Evolutionary conservation across 805 yeast genomes (phyloP).

Genomic region (Saturnispora besseyi): DNA sequence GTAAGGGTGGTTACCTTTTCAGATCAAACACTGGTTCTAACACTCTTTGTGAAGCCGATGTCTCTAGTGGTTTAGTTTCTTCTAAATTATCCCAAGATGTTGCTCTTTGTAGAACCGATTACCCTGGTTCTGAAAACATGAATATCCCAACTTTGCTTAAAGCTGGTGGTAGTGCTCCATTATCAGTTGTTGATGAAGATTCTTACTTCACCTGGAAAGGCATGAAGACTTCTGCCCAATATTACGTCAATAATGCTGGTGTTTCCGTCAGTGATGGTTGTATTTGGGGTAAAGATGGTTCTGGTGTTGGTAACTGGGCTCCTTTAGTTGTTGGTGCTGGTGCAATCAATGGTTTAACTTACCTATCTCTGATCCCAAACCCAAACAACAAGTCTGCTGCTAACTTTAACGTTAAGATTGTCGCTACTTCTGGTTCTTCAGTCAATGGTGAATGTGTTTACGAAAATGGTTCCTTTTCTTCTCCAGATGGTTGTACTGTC

Average conservation of each 20-base stretch:
- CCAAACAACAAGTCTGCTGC: constrained; percentile 54
- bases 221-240: constrained; percentile 58
- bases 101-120: constrained; percentile 69
- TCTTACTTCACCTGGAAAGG: constrained; percentile 57
- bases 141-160: constrained; percentile 58
- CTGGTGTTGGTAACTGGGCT: constrained; percentile 71
- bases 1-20: constrained; percentile 53
- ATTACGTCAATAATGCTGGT: constrained; percentile 71
- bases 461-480: constrained; percentile 67
- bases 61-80: constrained; percentile 43
- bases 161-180: constrained; percentile 42
- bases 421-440: constrained; percentile 54
- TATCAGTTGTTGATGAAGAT: constrained; percentile 53
- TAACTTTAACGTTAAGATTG: constrained; percentile 72
- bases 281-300: constrained; percentile 54
- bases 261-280: constrained; percentile 61
- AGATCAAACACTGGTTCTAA: constrained; percentile 43
- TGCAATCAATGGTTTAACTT: constrained; percentile 44
- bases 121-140: constrained; percentile 80
- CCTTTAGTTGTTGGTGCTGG: constrained; percentile 77
- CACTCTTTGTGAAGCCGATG: constrained; percentile 60
- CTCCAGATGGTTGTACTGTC: constrained; percentile 86
- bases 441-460: constrained; percentile 72
- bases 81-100: constrained; percentile 43
- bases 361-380: constrained; percentile 68